A percentile compares a stretch with the other conserved stretches of the same genome.
These are phyloP conservation scores for Sporisorium scitamineum DNA, from an alignment of 1,284 basidiomycete genomes.

Conservation along the genomic window DNA sequence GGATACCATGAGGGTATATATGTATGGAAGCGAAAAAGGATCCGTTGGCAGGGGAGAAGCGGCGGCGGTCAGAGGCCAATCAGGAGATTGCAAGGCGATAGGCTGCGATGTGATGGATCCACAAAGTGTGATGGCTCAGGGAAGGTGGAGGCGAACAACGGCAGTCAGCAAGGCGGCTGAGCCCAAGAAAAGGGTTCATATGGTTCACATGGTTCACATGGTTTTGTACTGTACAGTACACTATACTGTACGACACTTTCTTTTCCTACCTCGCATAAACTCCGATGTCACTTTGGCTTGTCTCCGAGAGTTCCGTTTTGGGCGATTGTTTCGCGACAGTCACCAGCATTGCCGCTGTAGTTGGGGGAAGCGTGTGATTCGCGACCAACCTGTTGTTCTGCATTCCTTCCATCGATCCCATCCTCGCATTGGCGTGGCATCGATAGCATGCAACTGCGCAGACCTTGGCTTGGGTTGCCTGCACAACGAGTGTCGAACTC, in stretches of 20 bases:
- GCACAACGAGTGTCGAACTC: too few relatives aligned
- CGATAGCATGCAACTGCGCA: too few relatives aligned
- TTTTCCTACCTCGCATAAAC: slow-evolving; percentile 11
- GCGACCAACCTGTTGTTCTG: neutral
- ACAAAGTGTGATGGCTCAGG: too few relatives aligned
- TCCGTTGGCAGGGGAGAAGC: too few relatives aligned
- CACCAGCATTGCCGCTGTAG: neutral
- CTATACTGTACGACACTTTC: neutral
- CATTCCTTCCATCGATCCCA: neutral
- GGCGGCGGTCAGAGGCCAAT: neutral
- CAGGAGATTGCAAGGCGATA: slow-evolving; percentile 14
- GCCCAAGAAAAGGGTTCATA: too few relatives aligned
- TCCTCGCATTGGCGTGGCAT: neutral
- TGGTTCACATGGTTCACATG: too few relatives aligned
- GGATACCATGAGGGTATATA: neutral
- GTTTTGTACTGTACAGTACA: too few relatives aligned
- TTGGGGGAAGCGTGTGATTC: neutral
- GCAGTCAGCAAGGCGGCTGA: neutral
- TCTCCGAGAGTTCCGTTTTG: too few relatives aligned
- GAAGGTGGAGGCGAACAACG: too few relatives aligned
- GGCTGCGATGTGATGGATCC: too few relatives aligned
- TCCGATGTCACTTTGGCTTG: slow-evolving; percentile 16
- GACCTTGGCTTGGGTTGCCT: too few relatives aligned
- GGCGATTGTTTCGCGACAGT: neutral
- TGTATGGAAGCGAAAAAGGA: neutral